Evolutionary conservation across 2,329 filamentous ascomycete genomes (phyloP).

Genomic region (Metarhizium anisopliae): DNA sequence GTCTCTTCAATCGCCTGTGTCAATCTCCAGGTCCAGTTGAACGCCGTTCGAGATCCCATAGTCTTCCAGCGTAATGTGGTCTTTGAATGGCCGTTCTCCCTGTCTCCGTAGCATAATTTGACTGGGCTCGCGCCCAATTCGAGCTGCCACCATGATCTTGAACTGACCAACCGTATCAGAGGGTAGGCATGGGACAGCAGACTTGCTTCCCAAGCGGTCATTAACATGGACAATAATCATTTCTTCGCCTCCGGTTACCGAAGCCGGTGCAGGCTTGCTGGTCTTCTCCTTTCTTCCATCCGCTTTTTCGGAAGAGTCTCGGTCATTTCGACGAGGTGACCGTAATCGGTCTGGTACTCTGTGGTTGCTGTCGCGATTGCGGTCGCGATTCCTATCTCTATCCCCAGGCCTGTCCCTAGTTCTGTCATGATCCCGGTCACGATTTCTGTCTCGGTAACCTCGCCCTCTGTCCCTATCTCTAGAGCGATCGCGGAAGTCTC

Average conservation of each 20-base stretch:
- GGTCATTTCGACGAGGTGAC: slow-evolving; percentile 15
- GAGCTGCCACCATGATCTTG: slow-evolving; percentile 83
- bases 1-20: slow-evolving; percentile 45
- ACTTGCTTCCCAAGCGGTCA: slow-evolving; percentile 92
- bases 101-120: slow-evolving; percentile 90
- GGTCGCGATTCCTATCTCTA: slow-evolving; percentile 20
- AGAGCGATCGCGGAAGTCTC: slow-evolving; percentile 38
- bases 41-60: slow-evolving; percentile 94
- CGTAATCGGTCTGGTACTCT: slow-evolving; percentile 9
- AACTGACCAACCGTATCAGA: slow-evolving; percentile 78
- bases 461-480: slow-evolving; percentile 22
- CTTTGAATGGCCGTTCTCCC: slow-evolving; percentile 89
- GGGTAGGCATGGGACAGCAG: slow-evolving; percentile 80
- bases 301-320: slow-evolving; percentile 24
- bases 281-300: slow-evolving; percentile 26
- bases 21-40: slow-evolving; percentile 53
- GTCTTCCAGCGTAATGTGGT: slow-evolving; percentile 77
- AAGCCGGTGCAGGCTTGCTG: slow-evolving; percentile 16
- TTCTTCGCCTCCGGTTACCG: slow-evolving; percentile 44
- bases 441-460: slow-evolving; percentile 15
- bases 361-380: slow-evolving; percentile 15
- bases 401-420: slow-evolving; percentile 17
- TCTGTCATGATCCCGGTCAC: slow-evolving; percentile 18
- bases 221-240: slow-evolving; percentile 96
- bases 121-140: slow-evolving; percentile 80